Base-by-base conservation (phyloP, 768 basidiomycete species). In the Amanita rimosa region DNA sequence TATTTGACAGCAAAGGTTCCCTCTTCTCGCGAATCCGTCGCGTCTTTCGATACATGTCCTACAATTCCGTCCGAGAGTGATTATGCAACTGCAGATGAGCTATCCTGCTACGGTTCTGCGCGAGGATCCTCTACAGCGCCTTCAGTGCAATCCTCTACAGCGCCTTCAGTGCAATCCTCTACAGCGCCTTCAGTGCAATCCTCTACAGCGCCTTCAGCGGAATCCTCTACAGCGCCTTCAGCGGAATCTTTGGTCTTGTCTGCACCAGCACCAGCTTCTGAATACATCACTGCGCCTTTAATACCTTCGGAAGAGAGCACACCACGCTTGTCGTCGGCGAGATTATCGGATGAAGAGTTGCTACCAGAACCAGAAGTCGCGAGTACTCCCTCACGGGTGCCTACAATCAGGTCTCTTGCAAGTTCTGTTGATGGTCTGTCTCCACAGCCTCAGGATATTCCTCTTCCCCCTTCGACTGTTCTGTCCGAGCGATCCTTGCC, bases 1-100 rank as follows among this genome's bases (percentile, higher is more conserved):
- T 83, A 79, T 53, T 64, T 72, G 42, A 63, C 66, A 14, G 19
- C 24, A 1, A 57, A 56, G 14, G 64, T 73, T 3, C 70, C 49
- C 74, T 77, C 62, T 14, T 57, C 60, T 16, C 53, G 56, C 9
- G 55, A 57, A 4, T 65, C 64, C 0, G 57, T 62, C 34, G 54
- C 52, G 2, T 65, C 65, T 0, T 65, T 63, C 48, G 60, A 63
- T 47, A 64, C 65, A 3, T 56, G 64, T 24, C 56, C 60, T 2
- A 62, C 64, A 4, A 67, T 66, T 31, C 57, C 60, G 17, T 58
- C 51, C 53, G 57, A 57, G 56, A 52, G 60, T 7, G 61, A 66
- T 13, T 85, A 75, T 51, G 61, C 66, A 26, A 81, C 78, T 16
- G 79, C 67, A 34, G 64, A 71, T 14, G 75, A 75, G 27, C 39